Evolutionary conservation across 2,329 filamentous ascomycete species (phyloP), one percentile per base, ranked within the genome.

Genomic region (Acephala macrosclerotiorum): DNA sequence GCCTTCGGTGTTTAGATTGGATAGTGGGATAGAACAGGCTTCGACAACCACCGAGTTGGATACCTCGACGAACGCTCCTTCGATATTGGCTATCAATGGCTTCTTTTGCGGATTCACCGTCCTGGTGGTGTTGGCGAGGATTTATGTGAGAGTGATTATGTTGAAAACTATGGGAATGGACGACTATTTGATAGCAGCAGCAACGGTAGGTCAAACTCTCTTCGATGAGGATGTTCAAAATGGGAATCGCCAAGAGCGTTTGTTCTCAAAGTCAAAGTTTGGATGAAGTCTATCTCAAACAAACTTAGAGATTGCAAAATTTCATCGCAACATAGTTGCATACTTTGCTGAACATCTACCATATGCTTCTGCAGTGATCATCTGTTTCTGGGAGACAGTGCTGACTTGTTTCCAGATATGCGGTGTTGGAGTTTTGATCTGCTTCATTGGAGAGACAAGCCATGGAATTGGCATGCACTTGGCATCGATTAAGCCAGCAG

Each of bases 161-260:
- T 72, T 85, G 40, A 81, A 80, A 47, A 79, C 79, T 18, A 75
- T 83, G 58, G 82, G 82, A 1, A 49, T 72, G 2, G 83, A 86
- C 73, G 83, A 86, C 70, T 81, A 77, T 65, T 67, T 80, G 1
- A 84, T 85, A 70, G 58, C 80, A 1, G 64, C 74, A 3, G 79
- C 82, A 3, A 76, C 78, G 75, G 76, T 83, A 69, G 68, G 76
- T 77, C 6, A 33, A 29, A 11, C 20, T 22, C 40, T 61, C 26
- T 33, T 61, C 26, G 29, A 59, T 35, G 4, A 29, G 49, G 11
- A 18, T 12, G 6, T 26, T 14, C 14, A 7, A 29, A 38, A 9
- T 12, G 38, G 56, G 5, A 25, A 51, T 20, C 55, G 18, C 26
- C 22, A 49, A 2, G 4, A 20, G 14, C 7, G 16, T 5, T 38